Percentiles rank a stretch among this genome's conserved stretches.
Conservation (phyloP, 2,329 filamentous ascomycete species). For the Pseudocercospora eumusae region DNA sequence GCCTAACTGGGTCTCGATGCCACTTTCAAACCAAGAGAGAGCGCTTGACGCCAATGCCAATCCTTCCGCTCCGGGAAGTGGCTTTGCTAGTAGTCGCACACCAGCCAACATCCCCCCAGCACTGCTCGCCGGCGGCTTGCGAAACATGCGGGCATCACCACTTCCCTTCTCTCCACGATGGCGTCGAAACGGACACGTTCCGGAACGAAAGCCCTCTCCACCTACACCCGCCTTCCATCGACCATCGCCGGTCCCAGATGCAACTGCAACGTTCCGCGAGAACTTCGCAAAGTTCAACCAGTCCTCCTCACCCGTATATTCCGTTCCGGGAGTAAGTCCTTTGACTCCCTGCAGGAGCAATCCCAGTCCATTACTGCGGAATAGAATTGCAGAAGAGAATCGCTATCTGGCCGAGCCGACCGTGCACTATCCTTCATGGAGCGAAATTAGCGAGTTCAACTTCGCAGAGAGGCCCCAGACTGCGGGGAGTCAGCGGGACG, state of each 20-base stretch:
- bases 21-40: constrained; percentile 2
- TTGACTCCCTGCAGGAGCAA: constrained; percentile 1
- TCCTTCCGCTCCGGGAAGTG: neutral
- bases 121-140: neutral
- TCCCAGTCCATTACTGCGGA: constrained; percentile 5
- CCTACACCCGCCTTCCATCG: neutral
- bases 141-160: neutral
- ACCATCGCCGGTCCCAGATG: neutral
- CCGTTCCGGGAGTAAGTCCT: neutral
- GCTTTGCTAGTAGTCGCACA: neutral
- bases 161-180: neutral
- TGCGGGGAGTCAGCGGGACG: neutral
- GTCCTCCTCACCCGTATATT: neutral
- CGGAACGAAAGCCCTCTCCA: neutral
- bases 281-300: neutral
- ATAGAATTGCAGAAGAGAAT: constrained; percentile 3
- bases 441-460: constrained; percentile 4
- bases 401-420: neutral
- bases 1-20: neutral
- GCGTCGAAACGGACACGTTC: neutral
- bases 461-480: neutral
- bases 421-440: constrained; percentile 8
- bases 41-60: neutral
- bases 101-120: neutral
- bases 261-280: neutral